Evolutionary conservation across 441 rosid genomes (phyloP).

Genomic region (Raphanus hybrid): DNA sequence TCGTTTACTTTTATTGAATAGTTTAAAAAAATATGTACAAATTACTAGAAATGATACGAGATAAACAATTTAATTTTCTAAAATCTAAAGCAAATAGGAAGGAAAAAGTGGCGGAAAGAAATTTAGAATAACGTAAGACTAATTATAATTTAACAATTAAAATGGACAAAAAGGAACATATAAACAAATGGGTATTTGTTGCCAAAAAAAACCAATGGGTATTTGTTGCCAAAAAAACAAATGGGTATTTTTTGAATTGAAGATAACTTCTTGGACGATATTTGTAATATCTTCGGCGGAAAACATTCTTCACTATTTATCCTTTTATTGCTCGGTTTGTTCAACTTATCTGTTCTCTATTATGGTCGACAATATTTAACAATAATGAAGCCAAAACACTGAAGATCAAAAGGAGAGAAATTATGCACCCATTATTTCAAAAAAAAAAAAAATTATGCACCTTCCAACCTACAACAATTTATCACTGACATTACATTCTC

Average conservation of each 20-base stretch:
- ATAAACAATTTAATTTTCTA: too few relatives aligned
- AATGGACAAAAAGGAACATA: neutral
- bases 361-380: neutral
- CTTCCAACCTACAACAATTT: slow-evolving; percentile 41
- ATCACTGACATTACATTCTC: slow-evolving; percentile 38
- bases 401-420: slow-evolving; percentile 26
- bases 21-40: too few relatives aligned
- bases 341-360: slow-evolving; percentile 6
- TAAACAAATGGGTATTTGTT: slow-evolving; percentile 1
- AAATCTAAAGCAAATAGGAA: too few relatives aligned
- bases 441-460: slow-evolving; percentile 15
- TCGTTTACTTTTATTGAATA: too few relatives aligned
- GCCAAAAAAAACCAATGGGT: too few relatives aligned
- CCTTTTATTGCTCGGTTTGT: neutral
- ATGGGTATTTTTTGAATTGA: neutral
- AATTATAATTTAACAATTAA: neutral
- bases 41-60: too few relatives aligned
- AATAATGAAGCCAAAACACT: slow-evolving; percentile 15
- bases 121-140: neutral
- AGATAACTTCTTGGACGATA: neutral
- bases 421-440: too few relatives aligned
- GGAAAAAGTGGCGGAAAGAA: neutral
- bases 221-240: neutral
- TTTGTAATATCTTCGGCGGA: neutral
- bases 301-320: slow-evolving; percentile 3